A percentile compares a stretch with the other conserved stretches of the same genome.
Conservation (phyloP, 805 yeast species). For the Metschnikowia similis region DNA sequence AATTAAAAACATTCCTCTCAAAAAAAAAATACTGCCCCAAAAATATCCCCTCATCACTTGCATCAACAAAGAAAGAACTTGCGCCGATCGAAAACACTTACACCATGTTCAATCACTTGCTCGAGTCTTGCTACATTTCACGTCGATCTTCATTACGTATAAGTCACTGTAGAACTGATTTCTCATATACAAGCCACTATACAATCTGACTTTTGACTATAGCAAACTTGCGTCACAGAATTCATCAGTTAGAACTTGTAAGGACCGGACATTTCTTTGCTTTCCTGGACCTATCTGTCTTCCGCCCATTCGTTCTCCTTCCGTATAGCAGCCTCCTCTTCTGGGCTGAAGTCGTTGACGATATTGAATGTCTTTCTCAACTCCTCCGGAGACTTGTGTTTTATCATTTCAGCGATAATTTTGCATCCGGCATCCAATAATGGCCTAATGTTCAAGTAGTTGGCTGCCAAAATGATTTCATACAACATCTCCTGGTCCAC, state of each 20-base stretch:
- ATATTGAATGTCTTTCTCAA: slow-evolving; percentile 76
- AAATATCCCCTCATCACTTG: background rate
- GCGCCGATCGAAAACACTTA: background rate
- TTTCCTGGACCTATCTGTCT: slow-evolving; percentile 49
- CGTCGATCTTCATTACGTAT: background rate
- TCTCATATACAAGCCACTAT: background rate
- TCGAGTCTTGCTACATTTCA: background rate
- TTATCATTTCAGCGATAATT: slow-evolving; percentile 79
- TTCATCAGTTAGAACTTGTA: background rate
- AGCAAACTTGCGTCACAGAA: background rate
- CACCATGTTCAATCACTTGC: too few relatives aligned
- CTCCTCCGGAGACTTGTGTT: slow-evolving; percentile 76
- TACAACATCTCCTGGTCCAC: slow-evolving; percentile 90
- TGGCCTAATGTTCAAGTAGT: slow-evolving; percentile 71
- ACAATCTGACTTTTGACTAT: background rate
- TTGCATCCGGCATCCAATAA: slow-evolving; percentile 75
- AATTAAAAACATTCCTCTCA: background rate
- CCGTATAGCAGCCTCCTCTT: slow-evolving; percentile 82
- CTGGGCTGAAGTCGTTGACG: slow-evolving; percentile 79
- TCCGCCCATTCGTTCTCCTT: slow-evolving; percentile 92
- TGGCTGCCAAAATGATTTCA: slow-evolving; percentile 78
- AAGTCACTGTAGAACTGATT: background rate
- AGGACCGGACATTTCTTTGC: background rate
- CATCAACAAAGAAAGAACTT: background rate
- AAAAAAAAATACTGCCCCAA: background rate